Evolutionary conservation across 805 yeast species (phyloP), one percentile per base, ranked within the genome.

Genomic region (Candida oleophila): DNA sequence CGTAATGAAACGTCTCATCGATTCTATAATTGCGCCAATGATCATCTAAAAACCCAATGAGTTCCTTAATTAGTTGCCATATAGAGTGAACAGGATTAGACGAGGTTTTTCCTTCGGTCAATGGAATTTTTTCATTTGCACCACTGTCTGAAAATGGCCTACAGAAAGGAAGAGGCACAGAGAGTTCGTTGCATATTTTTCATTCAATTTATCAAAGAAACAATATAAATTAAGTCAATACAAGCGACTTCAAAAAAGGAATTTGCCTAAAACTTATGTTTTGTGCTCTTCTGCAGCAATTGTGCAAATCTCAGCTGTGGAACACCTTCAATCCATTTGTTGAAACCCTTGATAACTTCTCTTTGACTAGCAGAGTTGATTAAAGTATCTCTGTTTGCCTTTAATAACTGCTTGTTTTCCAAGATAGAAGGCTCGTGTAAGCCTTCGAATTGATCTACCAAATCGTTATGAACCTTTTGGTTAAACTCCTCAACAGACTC

Each of bases 1-100:
- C 85, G 59, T 82, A 87, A 53, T 85, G 89, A 62, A 86, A 92
- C 87, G 94, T 83, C 60, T 90, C 96, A 57, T 89, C 94, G n/a
- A 86, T 78, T 44, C 96, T 71, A 48, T 81, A 78, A 47, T 81
- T 81, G 54, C 86, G 86, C 59, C 91, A 97, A 2, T 65, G 72
- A 33, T 68, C 73, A 38, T 68, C 75, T n/a, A 70, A 51, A 44
- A 64, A 70, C 62, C 57, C 61, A 8, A 69, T 47, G 16, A 69
- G 44, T 45, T 69, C 75, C 36, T 60, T 55, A n/a, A 44, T 65
- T 66, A 14, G 74, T 68, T 4, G 74, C 74, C 51, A 66, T 54
- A 47, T 69, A 69, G 51, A 53, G 46, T 66, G 64, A 22, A 52
- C 54, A 1, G 70, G 40, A 51, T 71, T 69, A 73, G 73, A 67